Percentiles rank a stretch among this genome's conserved stretches.
Conservation (phyloP, 345 rosid species). For the Kernera saxatilis region DNA sequence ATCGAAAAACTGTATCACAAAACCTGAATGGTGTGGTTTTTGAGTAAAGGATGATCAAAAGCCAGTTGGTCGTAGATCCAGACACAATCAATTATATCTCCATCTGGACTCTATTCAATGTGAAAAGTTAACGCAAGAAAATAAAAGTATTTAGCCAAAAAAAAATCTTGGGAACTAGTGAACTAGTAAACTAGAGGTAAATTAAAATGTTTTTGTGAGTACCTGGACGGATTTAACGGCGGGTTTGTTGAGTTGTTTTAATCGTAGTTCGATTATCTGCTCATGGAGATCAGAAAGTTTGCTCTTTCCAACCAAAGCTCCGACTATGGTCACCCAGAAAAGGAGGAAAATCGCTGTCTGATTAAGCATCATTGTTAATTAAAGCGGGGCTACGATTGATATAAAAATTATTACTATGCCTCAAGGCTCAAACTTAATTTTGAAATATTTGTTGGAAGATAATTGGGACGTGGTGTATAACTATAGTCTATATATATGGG, state of each 20-base stretch:
- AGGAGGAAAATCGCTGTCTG: not conserved
- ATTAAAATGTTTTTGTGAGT: not conserved
- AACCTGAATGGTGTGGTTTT: constrained; percentile 6
- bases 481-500: not conserved
- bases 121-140: not conserved
- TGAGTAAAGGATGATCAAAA: not conserved
- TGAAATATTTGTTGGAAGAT: not conserved
- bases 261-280: constrained; percentile 36
- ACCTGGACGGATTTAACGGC: constrained; percentile 53
- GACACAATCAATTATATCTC: constrained; percentile 24
- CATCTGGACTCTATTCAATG: constrained; percentile 19
- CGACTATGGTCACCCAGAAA: not conserved
- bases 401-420: not conserved
- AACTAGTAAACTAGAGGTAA: not conserved
- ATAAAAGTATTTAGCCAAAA: no score
- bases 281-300: not conserved
- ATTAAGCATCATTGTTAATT: not conserved
- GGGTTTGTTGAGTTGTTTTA: constrained; percentile 61
- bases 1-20: not conserved
- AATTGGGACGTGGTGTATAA: not conserved
- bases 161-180: no score
- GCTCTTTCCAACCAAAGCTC: not conserved
- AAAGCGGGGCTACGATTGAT: not conserved
- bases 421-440: no score
- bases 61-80: constrained; percentile 1